Evolutionary conservation across 2,329 filamentous ascomycete species (phyloP).

Genomic region (Xylariaceae sp.): DNA sequence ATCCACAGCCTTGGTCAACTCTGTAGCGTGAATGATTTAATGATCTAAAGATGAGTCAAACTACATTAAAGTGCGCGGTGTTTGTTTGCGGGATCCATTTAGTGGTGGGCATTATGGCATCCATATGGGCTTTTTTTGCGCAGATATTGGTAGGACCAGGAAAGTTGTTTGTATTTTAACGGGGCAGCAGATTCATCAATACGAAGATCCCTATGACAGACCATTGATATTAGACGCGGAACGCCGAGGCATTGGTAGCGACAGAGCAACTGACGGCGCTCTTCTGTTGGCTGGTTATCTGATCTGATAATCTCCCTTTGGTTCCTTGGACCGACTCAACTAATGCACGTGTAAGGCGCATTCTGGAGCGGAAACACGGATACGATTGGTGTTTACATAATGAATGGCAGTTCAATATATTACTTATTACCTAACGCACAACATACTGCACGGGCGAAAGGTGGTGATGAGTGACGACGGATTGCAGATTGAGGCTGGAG

Average conservation of each 20-base stretch:
- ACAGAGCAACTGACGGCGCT: not conserved
- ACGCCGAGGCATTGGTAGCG: not conserved
- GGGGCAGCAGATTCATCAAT: too few species aligned
- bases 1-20: too few species aligned
- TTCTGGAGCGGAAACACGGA: slow-evolving; percentile 8
- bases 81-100: too few species aligned
- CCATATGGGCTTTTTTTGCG: too few species aligned
- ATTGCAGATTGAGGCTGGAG: slow-evolving; percentile 8
- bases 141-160: too few species aligned
- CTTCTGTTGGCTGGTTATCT: slow-evolving; percentile 2
- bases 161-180: too few species aligned
- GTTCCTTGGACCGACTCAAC: not conserved
- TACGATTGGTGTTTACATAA: not conserved
- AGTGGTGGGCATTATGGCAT: too few species aligned
- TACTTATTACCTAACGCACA: too few species aligned
- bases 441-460: not conserved
- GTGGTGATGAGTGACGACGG: not conserved
- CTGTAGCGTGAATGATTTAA: too few species aligned
- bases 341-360: too few species aligned
- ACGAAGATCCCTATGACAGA: not conserved
- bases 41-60: too few species aligned
- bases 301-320: slow-evolving; percentile 8
- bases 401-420: slow-evolving; percentile 1
- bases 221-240: not conserved
- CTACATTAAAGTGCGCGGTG: too few species aligned